Conservation (phyloP, 371 early-diverging fungal genomes). For the Mucor velutinosus region DNA sequence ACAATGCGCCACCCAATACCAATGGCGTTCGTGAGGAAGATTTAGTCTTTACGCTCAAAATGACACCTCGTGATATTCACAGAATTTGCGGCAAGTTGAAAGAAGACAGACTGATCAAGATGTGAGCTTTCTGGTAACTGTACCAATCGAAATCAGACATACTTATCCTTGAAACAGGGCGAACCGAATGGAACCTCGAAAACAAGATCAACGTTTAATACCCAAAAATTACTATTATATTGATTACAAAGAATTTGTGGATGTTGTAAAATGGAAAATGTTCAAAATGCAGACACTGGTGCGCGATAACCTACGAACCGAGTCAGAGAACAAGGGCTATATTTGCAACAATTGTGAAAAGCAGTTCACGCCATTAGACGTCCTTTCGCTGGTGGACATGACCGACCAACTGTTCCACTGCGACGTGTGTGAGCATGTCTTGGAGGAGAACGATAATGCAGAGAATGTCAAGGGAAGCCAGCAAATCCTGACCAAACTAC, state of each 20-base stretch:
- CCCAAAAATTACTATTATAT: constrained; percentile 84
- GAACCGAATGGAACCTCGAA: constrained; percentile 65
- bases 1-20: constrained; percentile 49
- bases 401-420: constrained; percentile 58
- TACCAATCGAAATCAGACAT: too few species aligned
- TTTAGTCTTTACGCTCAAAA: constrained; percentile 66
- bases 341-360: constrained; percentile 65
- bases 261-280: constrained; percentile 92
- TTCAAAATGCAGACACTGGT: constrained; percentile 80
- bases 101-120: constrained; percentile 75
- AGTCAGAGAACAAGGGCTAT: constrained; percentile 75
- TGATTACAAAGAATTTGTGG: constrained; percentile 91
- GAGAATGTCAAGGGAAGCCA: constrained; percentile 60
- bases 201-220: constrained; percentile 63
- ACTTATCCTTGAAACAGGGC: constrained; percentile 33
- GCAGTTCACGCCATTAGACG: constrained; percentile 62
- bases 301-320: constrained; percentile 69
- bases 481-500: constrained; percentile 55
- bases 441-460: constrained; percentile 69
- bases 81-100: constrained; percentile 79
- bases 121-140: constrained; percentile 50
- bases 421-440: constrained; percentile 61
- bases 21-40: constrained; percentile 76
- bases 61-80: constrained; percentile 74
- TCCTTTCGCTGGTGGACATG: constrained; percentile 52